Percentiles rank a stretch among this genome's conserved stretches.
Evolutionary conservation across 2,329 filamentous ascomycete species (phyloP).

Genomic region (Cladosporium cucumerinum): DNA sequence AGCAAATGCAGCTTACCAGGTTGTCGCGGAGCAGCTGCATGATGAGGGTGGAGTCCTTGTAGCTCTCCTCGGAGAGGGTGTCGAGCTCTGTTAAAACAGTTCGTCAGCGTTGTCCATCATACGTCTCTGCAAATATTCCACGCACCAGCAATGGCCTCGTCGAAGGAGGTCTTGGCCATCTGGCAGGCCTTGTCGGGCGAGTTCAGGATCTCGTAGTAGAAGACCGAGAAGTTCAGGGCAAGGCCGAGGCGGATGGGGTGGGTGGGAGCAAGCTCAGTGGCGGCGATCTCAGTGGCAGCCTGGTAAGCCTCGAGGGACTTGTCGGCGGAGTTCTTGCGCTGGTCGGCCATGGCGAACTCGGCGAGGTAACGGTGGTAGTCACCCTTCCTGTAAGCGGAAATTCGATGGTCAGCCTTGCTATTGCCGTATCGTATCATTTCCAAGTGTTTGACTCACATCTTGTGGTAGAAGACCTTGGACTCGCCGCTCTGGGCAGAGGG

Average conservation of each 20-base stretch:
- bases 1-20: constrained; percentile 56
- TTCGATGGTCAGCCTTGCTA: constrained; percentile 14
- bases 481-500: constrained; percentile 91
- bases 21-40: constrained; percentile 99
- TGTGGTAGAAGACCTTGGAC: constrained; percentile 99
- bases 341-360: constrained; percentile 91
- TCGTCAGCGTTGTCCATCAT: constrained; percentile 7
- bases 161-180: constrained; percentile 91
- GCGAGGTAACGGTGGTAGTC: constrained; percentile 99
- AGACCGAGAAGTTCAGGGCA: constrained; percentile 94
- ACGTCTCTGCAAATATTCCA: constrained; percentile 22
- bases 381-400: constrained; percentile 71
- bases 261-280: constrained; percentile 83
- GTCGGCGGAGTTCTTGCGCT: constrained; percentile 91
- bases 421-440: not conserved
- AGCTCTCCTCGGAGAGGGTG: constrained; percentile 96
- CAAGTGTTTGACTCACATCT: constrained; percentile 69
- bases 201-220: constrained; percentile 99
- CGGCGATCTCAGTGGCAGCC: constrained; percentile 82
- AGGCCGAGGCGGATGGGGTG: constrained; percentile 92
- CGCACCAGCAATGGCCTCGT: constrained; percentile 86
- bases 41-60: constrained; percentile 98
- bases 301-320: constrained; percentile 98
- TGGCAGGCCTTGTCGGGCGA: constrained; percentile 97
- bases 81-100: constrained; percentile 68